Conservation (phyloP, 176 grass and related monocot genomes). For the Eragrostis nindensis region DNA sequence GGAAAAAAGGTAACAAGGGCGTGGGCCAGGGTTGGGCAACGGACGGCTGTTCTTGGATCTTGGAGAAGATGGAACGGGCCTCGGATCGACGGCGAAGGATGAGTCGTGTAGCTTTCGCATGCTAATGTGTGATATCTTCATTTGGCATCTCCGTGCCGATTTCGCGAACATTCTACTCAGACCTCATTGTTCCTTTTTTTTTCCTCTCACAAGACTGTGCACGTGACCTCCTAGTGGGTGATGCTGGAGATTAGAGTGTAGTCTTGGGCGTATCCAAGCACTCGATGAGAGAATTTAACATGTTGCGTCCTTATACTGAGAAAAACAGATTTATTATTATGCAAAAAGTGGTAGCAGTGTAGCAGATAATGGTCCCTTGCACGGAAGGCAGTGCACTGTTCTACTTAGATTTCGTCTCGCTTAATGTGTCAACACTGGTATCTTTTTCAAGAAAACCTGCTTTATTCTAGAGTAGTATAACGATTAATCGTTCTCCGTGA, state of each 20-base stretch:
- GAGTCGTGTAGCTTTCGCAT: conserved; percentile 31
- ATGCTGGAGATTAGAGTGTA: neutral
- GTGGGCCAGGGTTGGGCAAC: conserved; percentile 10
- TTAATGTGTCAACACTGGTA: neutral
- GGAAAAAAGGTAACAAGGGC: neutral
- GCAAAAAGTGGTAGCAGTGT: neutral
- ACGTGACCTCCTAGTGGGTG: conserved; percentile 6
- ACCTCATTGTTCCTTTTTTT: neutral
- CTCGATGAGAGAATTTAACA: neutral
- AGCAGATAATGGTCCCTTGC: neutral
- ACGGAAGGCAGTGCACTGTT: neutral
- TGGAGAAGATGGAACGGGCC: neutral
- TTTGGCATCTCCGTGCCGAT: conserved; percentile 1
- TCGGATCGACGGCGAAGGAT: neutral
- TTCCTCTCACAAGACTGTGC: neutral
- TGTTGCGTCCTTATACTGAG: neutral
- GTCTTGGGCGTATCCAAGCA: neutral
- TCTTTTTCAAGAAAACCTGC: neutral
- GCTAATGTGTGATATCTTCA: neutral
- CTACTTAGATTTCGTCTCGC: neutral
- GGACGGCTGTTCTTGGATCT: conserved; percentile 41
- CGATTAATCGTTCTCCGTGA: neutral
- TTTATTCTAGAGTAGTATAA: neutral
- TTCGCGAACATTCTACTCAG: conserved; percentile 36
- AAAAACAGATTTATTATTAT: neutral